phyloP scores from a whole-genome alignment of 2,329 filamentous ascomycete species.

The Phialophora tarda region DNA sequence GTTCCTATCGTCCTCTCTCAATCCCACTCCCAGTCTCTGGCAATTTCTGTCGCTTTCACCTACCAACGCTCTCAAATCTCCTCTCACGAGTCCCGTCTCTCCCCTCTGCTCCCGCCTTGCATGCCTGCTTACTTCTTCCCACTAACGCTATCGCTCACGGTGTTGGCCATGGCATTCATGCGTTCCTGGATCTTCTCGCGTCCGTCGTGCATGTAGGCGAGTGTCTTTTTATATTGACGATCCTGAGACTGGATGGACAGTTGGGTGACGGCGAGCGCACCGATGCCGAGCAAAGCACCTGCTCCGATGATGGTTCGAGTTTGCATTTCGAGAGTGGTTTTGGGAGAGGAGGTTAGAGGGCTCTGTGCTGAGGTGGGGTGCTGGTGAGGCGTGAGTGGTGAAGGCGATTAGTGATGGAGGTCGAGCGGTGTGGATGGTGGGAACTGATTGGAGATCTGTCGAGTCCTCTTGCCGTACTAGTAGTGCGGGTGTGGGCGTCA shows the following conservation, averaged over 20 bases:
- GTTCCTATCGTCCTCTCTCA: not conserved
- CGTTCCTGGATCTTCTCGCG: conserved; percentile 36
- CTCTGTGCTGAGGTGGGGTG: not conserved
- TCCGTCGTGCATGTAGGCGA: conserved; percentile 40
- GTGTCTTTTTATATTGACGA: conserved; percentile 40
- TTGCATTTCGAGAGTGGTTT: conserved; percentile 29
- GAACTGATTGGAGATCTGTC: not conserved
- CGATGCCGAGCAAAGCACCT: conserved; percentile 33
- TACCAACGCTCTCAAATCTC: not conserved
- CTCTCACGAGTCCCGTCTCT: not conserved
- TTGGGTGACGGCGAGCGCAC: conserved; percentile 35
- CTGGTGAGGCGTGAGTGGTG: not conserved
- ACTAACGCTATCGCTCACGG: conserved; percentile 5
- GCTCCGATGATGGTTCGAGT: conserved; percentile 34
- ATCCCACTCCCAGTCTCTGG: not conserved
- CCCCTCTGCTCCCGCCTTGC: not conserved
- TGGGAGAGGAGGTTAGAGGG: not conserved
- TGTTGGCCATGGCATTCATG: conserved; percentile 30
- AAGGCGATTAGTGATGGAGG: not conserved
- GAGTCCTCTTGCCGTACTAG: not conserved
- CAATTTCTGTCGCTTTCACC: not conserved
- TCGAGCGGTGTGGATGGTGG: not conserved
- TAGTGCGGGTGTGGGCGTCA: not conserved
- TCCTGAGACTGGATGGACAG: conserved; percentile 38
- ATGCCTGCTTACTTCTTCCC: conserved; percentile 26